Conservation (phyloP, 495 filamentous ascomycete genomes). For the Chaetomidium leptoderma region DNA sequence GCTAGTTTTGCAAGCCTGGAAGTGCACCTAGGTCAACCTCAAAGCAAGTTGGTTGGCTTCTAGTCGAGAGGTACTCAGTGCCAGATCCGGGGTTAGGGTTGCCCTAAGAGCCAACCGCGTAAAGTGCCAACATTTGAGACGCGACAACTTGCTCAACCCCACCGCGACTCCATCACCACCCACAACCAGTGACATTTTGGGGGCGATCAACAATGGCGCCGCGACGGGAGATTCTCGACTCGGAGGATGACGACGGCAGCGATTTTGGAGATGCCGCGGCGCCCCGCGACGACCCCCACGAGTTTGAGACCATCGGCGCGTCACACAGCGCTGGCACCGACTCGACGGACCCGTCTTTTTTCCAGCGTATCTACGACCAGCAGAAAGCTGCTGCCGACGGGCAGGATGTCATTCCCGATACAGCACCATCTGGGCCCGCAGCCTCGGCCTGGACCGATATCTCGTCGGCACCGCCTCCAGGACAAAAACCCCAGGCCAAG, state of each 20-base stretch:
- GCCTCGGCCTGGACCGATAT: slow-evolving; percentile 7
- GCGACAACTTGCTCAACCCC: not conserved
- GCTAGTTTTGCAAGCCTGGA: no score
- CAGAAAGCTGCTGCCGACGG: slow-evolving; percentile 15
- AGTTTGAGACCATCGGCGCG: slow-evolving; percentile 4
- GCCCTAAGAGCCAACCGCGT: not conserved
- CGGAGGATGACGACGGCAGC: slow-evolving; percentile 32
- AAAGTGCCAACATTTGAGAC: not conserved
- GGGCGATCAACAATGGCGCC: slow-evolving; percentile 18
- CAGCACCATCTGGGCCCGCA: not conserved
- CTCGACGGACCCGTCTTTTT: slow-evolving; percentile 30
- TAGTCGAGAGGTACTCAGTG: not conserved
- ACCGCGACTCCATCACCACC: not conserved
- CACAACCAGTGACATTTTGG: not conserved
- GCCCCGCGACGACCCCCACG: slow-evolving; percentile 1
- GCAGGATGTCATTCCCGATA: slow-evolving; percentile 7
- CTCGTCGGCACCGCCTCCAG: slow-evolving; percentile 10
- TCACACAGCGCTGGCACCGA: slow-evolving; percentile 16
- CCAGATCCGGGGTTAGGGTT: slow-evolving; percentile 6
- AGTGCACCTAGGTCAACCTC: no score
- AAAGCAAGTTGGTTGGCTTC: no score
- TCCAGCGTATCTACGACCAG: slow-evolving; percentile 28
- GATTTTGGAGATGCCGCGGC: slow-evolving; percentile 16
- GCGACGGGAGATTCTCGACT: slow-evolving; percentile 29
- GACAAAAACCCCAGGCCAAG: slow-evolving; percentile 4